A percentile compares a stretch with the other conserved stretches of the same genome.
These are phyloP conservation scores for Ascochyta koolunga DNA, from an alignment of 2,329 filamentous ascomycete species.

Conservation along the genomic window DNA sequence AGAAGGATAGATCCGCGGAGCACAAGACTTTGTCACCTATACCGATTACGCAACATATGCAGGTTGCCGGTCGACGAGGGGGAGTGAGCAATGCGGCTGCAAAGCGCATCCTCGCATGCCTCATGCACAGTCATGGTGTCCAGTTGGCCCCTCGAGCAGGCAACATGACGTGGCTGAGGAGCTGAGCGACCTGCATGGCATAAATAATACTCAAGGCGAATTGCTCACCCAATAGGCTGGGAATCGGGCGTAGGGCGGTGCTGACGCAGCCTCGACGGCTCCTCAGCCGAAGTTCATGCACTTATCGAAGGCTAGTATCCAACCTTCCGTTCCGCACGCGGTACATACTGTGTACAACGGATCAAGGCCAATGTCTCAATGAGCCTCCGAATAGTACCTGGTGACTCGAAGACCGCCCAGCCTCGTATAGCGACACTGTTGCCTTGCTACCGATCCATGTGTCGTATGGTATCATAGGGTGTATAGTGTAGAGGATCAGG, in stretches of 20 bases:
- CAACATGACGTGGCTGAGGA: background rate
- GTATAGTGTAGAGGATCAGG: background rate
- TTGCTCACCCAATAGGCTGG: background rate
- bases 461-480: too few relatives aligned
- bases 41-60: background rate
- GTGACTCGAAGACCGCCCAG: background rate
- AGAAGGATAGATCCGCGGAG: background rate
- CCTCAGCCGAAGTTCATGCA: background rate
- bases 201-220: background rate
- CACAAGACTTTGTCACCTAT: background rate
- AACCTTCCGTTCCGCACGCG: background rate
- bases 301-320: background rate
- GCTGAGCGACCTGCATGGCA: background rate
- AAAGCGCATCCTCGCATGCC: background rate
- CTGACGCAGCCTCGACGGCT: background rate
- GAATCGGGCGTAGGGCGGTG: background rate
- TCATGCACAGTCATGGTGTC: background rate
- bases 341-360: background rate
- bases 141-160: background rate
- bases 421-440: background rate
- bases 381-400: background rate
- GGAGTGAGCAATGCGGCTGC: slow-evolving; percentile 1
- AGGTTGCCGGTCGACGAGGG: background rate
- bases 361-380: background rate
- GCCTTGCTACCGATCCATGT: background rate